Evolutionary conservation across 495 filamentous ascomycete genomes (phyloP).

Genomic region (Penicillium turbatum): DNA sequence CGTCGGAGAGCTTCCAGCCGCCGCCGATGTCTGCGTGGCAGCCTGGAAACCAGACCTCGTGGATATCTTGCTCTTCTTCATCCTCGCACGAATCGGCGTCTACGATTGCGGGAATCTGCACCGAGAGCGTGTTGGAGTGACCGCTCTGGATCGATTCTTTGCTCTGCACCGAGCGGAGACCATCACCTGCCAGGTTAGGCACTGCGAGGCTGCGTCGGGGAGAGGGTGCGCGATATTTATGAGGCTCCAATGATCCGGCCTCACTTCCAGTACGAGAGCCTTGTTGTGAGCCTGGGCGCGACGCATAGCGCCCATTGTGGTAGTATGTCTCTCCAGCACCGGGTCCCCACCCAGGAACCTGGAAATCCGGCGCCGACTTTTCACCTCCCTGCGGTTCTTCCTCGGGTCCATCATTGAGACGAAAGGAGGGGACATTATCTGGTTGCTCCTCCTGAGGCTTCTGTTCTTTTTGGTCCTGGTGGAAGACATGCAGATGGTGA

Average conservation of each 20-base stretch:
- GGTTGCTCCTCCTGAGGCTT: conserved; percentile 16
- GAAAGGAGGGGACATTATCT: conserved; percentile 30
- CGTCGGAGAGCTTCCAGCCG: conserved; percentile 64
- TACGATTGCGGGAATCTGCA: conserved; percentile 35
- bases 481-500: conserved; percentile 18
- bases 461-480: conserved; percentile 13
- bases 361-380: neutral
- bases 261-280: conserved; percentile 20
- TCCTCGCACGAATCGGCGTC: conserved; percentile 58
- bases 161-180: conserved; percentile 31
- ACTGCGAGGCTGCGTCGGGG: conserved; percentile 28
- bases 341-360: conserved; percentile 19
- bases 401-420: conserved; percentile 24
- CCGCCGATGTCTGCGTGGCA: conserved; percentile 82
- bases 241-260: neutral
- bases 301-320: conserved; percentile 24
- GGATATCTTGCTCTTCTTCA: conserved; percentile 66
- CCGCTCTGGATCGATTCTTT: conserved; percentile 21
- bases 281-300: conserved; percentile 1
- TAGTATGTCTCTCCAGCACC: conserved; percentile 33
- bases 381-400: conserved; percentile 2
- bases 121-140: conserved; percentile 34
- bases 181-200: conserved; percentile 32
- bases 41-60: conserved; percentile 82
- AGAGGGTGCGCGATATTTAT: conserved; percentile 46